Evolutionary conservation across 2,329 filamentous ascomycete genomes (phyloP).

Genomic region (Onygenales sp.): DNA sequence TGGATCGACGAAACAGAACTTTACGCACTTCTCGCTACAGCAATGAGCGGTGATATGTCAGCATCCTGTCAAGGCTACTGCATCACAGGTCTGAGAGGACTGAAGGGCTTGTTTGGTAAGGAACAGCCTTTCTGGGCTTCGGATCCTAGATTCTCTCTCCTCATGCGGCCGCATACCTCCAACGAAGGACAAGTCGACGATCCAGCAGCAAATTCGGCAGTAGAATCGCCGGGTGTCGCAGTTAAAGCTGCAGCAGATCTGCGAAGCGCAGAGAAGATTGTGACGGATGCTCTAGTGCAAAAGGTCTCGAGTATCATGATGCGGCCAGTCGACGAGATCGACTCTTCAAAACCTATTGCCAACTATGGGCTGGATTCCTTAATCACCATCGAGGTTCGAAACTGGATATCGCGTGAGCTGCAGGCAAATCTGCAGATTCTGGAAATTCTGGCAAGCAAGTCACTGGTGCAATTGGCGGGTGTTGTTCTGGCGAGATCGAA

Average conservation of each 20-base stretch:
- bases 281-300: not conserved
- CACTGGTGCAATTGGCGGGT: constrained; percentile 14
- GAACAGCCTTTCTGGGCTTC: not conserved
- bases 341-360: not conserved
- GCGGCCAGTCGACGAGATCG: not conserved
- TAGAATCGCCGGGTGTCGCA: not conserved
- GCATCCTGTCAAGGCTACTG: constrained; percentile 14
- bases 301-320: not conserved
- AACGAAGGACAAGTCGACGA: not conserved
- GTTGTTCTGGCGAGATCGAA: constrained; percentile 17
- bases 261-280: not conserved
- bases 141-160: not conserved
- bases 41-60: constrained; percentile 15
- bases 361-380: constrained; percentile 4
- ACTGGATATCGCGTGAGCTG: constrained; percentile 1
- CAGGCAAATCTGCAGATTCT: constrained; percentile 1
- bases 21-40: constrained; percentile 14
- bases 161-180: not conserved
- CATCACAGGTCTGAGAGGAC: constrained; percentile 13
- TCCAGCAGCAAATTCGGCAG: not conserved
- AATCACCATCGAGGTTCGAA: constrained; percentile 3
- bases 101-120: not conserved
- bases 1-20: constrained; percentile 15
- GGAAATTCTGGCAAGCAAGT: constrained; percentile 10
- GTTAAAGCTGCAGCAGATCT: not conserved